Conservation (phyloP, 176 grass and related monocot genomes). For the Cocos nucifera region DNA sequence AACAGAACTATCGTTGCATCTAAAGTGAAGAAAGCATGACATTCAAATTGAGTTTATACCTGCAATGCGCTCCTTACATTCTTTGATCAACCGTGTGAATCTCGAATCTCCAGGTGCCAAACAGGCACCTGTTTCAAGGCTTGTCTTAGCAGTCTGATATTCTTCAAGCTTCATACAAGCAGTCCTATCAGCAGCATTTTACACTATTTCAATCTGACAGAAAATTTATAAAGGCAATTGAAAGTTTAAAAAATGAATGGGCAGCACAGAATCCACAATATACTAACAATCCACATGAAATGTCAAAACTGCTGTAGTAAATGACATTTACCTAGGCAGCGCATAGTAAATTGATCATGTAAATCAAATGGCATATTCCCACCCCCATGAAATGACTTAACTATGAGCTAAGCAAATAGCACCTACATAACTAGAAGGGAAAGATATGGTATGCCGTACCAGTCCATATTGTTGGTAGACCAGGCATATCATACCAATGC, state of each 20-base stretch:
- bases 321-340: not conserved
- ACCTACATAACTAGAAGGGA: no score
- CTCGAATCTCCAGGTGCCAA: constrained; percentile 39
- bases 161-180: constrained; percentile 50
- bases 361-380: not conserved
- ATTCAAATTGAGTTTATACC: constrained; percentile 7
- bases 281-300: not conserved
- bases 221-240: not conserved
- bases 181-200: constrained; percentile 17
- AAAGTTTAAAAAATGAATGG: no score
- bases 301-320: not conserved
- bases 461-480: no score
- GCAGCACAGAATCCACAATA: no score
- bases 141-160: constrained; percentile 38
- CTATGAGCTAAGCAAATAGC: no score
- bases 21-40: no score
- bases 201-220: not conserved
- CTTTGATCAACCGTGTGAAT: constrained; percentile 37
- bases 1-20: no score
- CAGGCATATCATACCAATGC: no score
- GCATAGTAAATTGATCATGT: not conserved
- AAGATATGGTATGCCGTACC: no score
- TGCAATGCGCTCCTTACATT: constrained; percentile 40
- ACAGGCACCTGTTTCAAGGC: constrained; percentile 33
- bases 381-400: no score